Percentiles rank a stretch among this genome's conserved stretches.
Evolutionary conservation across 495 filamentous ascomycete genomes (phyloP).

Genomic region (Amorphotheca resinae): DNA sequence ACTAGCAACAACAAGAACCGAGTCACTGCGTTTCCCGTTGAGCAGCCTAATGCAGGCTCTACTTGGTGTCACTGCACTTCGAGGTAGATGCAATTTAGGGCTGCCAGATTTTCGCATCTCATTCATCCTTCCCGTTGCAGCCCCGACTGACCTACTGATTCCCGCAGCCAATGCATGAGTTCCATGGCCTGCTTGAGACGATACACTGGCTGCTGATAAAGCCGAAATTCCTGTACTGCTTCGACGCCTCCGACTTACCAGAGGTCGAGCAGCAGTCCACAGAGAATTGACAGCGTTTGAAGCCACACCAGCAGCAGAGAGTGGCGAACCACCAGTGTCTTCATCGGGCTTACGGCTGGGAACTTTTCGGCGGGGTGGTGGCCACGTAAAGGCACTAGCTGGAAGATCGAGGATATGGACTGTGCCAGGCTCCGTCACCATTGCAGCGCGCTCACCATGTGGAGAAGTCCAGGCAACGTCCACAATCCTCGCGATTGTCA

Average conservation of each 20-base stretch:
- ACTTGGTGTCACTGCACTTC: slow-evolving; percentile 29
- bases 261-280: slow-evolving; percentile 26
- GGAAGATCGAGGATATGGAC: slow-evolving; percentile 83
- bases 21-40: slow-evolving; percentile 35
- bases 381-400: slow-evolving; percentile 76
- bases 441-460: slow-evolving; percentile 64
- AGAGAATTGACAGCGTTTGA: slow-evolving; percentile 26
- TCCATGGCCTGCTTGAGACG: slow-evolving; percentile 56
- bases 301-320: slow-evolving; percentile 17
- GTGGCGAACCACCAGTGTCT: slow-evolving; percentile 5
- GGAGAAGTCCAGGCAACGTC: slow-evolving; percentile 83
- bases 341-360: slow-evolving; percentile 26
- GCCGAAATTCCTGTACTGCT: slow-evolving; percentile 31
- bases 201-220: slow-evolving; percentile 36
- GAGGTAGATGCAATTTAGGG: slow-evolving; percentile 66
- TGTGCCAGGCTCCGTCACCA: slow-evolving; percentile 87
- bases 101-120: slow-evolving; percentile 74
- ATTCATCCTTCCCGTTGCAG: slow-evolving; percentile 63
- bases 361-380: slow-evolving; percentile 54
- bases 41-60: slow-evolving; percentile 47
- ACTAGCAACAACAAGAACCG: slow-evolving; percentile 44
- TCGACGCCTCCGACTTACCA: slow-evolving; percentile 36
- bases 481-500: slow-evolving; percentile 81
- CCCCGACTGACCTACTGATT: slow-evolving; percentile 72
- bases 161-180: slow-evolving; percentile 72